Evolutionary conservation across 2,329 filamentous ascomycete species (phyloP).

Genomic region (Cercospora nicotianae): DNA sequence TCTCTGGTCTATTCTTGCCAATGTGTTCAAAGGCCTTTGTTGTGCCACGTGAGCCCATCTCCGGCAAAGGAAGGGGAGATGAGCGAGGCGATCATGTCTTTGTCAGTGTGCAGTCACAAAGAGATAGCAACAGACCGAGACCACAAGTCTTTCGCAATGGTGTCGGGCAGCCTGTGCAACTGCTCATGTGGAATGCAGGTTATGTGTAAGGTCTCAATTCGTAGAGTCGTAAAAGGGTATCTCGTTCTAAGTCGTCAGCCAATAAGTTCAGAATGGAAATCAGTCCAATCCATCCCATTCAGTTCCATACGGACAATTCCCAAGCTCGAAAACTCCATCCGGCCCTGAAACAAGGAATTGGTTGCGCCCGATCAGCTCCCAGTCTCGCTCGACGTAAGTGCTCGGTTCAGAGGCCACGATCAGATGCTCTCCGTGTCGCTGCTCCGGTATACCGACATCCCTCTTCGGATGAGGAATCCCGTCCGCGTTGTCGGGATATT

Average conservation of each 20-base stretch:
- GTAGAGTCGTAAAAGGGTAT: background rate
- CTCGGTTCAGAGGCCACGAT: slow-evolving; percentile 57
- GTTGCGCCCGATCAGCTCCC: slow-evolving; percentile 54
- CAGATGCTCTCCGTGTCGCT: slow-evolving; percentile 51
- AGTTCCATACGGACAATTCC: slow-evolving; percentile 42
- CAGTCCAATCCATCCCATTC: slow-evolving; percentile 44
- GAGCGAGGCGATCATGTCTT: background rate
- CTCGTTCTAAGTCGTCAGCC: slow-evolving; percentile 6
- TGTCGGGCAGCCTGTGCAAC: background rate
- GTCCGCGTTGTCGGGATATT: slow-evolving; percentile 53
- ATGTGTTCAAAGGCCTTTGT: background rate
- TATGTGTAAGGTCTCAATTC: background rate
- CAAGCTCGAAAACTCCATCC: slow-evolving; percentile 44
- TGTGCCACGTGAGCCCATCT: background rate
- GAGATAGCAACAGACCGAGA: background rate
- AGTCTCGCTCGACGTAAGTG: slow-evolving; percentile 54
- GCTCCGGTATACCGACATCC: slow-evolving; percentile 39
- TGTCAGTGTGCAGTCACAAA: background rate
- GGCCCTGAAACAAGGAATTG: slow-evolving; percentile 44
- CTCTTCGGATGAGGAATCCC: slow-evolving; percentile 39
- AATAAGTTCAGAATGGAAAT: background rate
- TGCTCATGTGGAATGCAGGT: background rate
- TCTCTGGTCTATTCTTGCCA: background rate
- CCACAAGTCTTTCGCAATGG: background rate
- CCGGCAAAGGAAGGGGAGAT: background rate